Evolutionary conservation across 2,329 filamentous ascomycete species (phyloP), one percentile per base, ranked within the genome.

Genomic region (Chrysosporium keratinophilum): DNA sequence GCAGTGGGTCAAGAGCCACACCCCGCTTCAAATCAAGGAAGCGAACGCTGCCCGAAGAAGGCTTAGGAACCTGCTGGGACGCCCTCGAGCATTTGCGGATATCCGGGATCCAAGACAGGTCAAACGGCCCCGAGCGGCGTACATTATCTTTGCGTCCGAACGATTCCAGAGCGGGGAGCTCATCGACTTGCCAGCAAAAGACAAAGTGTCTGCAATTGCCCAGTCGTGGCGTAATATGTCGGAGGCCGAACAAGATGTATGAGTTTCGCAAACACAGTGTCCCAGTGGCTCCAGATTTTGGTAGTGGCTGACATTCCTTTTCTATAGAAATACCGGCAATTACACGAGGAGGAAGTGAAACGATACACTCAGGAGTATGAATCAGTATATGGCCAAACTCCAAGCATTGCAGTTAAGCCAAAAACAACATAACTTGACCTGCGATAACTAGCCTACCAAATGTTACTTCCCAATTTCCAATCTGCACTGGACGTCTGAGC

Each of bases 21-120:
- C 78, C 1, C 75, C 79, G 9, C 69, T 78, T 4, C 65, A 83
- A 62, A 84, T 86, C 60, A 70, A 69, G 44, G 55, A 71, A 2
- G 82, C 83, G 54, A 86, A 86, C 64, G 62, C 59, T 10, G 83
- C 83, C 10, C 78, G 83, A 37, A 55, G 39, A 28, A 58, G 50
- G n/a, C 64, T 74, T 7, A 51, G 54, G 61, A 56, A 23, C 57
- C 68, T 43, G 48, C 61, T 34, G 59, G 54, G 10, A 39, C 58
- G 2, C 61, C 48, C 48, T 33, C 49, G 61, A 43, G 58, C 54
- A 41, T 56, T 58, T 23, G 23, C 39, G 1, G 46, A 49, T 5
- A 73, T 85, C 51, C 56, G 68, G 4, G 83, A 86, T 62, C 73
- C 79, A 10, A 76, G 83, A 48, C 61, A 65, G 12, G 72, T 78